These are phyloP conservation scores for Diaporthe sp. DNA, from an alignment of 2,329 filamentous ascomycete species.

Conservation along the genomic window DNA sequence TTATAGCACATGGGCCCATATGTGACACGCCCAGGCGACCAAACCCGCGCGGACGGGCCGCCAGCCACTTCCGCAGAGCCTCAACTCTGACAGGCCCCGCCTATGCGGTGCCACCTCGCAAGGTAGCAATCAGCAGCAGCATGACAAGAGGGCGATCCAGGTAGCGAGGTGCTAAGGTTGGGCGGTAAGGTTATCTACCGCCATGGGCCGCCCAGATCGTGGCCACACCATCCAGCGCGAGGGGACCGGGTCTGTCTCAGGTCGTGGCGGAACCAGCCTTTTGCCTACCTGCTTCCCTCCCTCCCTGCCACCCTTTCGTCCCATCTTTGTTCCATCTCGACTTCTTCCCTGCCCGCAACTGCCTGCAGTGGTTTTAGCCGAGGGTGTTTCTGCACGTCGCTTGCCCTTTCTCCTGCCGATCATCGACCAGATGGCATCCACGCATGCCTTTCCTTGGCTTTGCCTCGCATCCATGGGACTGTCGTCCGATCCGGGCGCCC, in stretches of 20 bases:
- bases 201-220: not conserved
- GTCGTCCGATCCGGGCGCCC: not conserved
- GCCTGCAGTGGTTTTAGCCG: slow-evolving; percentile 2
- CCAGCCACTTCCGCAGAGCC: slow-evolving; percentile 36
- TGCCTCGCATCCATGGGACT: slow-evolving; percentile 7
- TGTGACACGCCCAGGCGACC: slow-evolving; percentile 10
- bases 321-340: slow-evolving; percentile 24
- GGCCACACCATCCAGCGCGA: slow-evolving; percentile 3
- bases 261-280: slow-evolving; percentile 27
- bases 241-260: slow-evolving; percentile 23
- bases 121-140: not conserved
- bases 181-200: slow-evolving; percentile 14
- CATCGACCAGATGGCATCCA: slow-evolving; percentile 22
- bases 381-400: slow-evolving; percentile 25
- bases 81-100: slow-evolving; percentile 15
- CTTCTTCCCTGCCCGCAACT: not conserved
- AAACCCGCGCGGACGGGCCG: slow-evolving; percentile 14
- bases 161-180: slow-evolving; percentile 25
- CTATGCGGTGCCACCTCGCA: not conserved
- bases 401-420: slow-evolving; percentile 33
- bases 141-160: not conserved
- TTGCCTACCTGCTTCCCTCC: not conserved
- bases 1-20: not conserved
- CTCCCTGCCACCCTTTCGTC: slow-evolving; percentile 18
- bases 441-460: not conserved